These are phyloP conservation scores for Thermomyces lanuginosus DNA, from an alignment of 2,329 filamentous ascomycete genomes.

Conservation along the genomic window DNA sequence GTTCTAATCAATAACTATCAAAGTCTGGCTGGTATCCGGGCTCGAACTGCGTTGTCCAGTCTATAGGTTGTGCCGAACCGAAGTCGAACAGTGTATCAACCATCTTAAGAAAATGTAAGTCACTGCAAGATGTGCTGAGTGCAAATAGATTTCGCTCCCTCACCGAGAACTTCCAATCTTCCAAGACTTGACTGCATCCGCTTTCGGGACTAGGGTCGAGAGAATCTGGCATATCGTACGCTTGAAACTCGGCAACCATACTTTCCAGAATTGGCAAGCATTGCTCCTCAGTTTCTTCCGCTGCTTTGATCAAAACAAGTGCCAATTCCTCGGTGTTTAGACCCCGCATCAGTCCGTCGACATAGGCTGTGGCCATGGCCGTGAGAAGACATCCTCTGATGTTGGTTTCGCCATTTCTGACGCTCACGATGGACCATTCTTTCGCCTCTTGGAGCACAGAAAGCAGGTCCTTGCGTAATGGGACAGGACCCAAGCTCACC, in stretches of 20 bases:
- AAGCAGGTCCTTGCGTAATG: constrained; percentile 14
- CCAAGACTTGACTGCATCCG: too few species aligned
- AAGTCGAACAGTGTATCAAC: neutral
- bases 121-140: too few species aligned
- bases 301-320: constrained; percentile 21
- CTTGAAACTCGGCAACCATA: too few species aligned
- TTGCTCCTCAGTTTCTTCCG: constrained; percentile 17
- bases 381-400: constrained; percentile 36
- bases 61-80: too few species aligned
- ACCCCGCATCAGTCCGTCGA: constrained; percentile 28
- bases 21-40: too few species aligned
- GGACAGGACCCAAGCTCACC: constrained; percentile 11
- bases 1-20: too few species aligned
- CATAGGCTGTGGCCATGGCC: constrained; percentile 24
- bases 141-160: too few species aligned
- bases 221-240: too few species aligned
- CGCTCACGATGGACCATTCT: constrained; percentile 23
- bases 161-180: too few species aligned
- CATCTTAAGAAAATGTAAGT: too few species aligned
- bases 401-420: constrained; percentile 40
- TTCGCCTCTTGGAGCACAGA: constrained; percentile 25
- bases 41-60: too few species aligned
- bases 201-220: too few species aligned
- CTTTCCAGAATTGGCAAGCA: constrained; percentile 14
- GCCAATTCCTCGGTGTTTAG: constrained; percentile 19